A percentile compares a stretch with the other conserved stretches of the same genome.
These are phyloP conservation scores for Tinospora cordifolia DNA, from an alignment of 164 flowering plant genomes.

Conservation along the genomic window DNA sequence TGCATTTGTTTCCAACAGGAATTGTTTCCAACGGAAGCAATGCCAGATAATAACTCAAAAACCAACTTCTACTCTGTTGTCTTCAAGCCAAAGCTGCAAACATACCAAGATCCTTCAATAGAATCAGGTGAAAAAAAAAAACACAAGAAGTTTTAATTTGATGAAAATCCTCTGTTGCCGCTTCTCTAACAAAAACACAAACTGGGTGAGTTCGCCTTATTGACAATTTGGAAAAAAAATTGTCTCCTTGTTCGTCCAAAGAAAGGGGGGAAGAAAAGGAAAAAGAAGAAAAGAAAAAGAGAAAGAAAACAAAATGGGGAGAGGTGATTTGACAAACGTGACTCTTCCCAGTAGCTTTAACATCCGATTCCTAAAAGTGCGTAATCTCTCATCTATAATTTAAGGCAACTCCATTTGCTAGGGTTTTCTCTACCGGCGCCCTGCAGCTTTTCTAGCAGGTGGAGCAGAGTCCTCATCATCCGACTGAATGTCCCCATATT, in stretches of 20 bases:
- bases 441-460: conserved; percentile 58
- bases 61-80: too few relatives aligned
- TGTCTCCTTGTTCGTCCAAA: neutral
- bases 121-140: too few relatives aligned
- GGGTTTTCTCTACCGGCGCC: conserved; percentile 39
- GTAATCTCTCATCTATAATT: neutral
- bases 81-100: too few relatives aligned
- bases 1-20: too few relatives aligned
- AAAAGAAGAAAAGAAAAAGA: neutral
- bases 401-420: neutral
- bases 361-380: neutral
- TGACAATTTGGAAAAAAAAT: conserved; percentile 3
- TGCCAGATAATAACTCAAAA: too few relatives aligned
- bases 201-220: neutral
- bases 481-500: conserved; percentile 82
- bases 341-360: neutral
- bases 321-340: neutral
- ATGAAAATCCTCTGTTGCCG: neutral
- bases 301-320: neutral
- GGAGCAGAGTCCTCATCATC: conserved; percentile 81
- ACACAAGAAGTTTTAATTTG: neutral
- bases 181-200: neutral
- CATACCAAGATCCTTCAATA: too few relatives aligned
- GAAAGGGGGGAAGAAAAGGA: neutral
- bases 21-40: too few relatives aligned